phyloP scores from a whole-genome alignment of 257 asterid species.

The Ehretia macrophylla region DNA sequence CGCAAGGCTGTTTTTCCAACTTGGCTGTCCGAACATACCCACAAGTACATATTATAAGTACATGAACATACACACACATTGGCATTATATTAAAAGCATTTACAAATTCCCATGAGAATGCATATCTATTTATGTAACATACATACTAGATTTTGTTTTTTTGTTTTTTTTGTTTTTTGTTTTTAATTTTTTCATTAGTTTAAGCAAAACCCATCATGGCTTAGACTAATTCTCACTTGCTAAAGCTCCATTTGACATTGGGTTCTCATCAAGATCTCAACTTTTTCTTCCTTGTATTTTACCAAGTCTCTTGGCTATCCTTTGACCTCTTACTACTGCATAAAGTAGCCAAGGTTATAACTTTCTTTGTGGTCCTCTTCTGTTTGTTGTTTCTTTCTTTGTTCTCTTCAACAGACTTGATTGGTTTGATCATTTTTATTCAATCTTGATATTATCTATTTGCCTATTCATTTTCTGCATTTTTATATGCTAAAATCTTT shows the following conservation, averaged over 20 bases:
- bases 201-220: slow-evolving; percentile 20
- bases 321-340: slow-evolving; percentile 5
- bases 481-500: background rate
- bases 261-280: slow-evolving; percentile 40
- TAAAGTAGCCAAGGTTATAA: slow-evolving; percentile 7
- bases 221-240: slow-evolving; percentile 25
- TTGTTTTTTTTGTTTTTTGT: no score
- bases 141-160: no score
- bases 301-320: slow-evolving; percentile 24
- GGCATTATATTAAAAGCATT: no score
- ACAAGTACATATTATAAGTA: no score
- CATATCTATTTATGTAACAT: no score
- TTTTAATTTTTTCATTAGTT: no score
- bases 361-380: background rate
- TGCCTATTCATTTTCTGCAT: no score
- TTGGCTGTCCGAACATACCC: no score
- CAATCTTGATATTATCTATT: background rate
- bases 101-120: no score
- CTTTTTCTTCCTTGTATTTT: slow-evolving; percentile 17
- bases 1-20: no score
- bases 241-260: background rate
- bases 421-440: background rate
- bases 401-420: no score
- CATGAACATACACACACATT: no score
- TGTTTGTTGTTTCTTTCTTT: slow-evolving; percentile 7